Evolutionary conservation across 1,284 basidiomycete genomes (phyloP), one percentile per base, ranked within the genome.

Genomic region (Ganoderma meredithae): DNA sequence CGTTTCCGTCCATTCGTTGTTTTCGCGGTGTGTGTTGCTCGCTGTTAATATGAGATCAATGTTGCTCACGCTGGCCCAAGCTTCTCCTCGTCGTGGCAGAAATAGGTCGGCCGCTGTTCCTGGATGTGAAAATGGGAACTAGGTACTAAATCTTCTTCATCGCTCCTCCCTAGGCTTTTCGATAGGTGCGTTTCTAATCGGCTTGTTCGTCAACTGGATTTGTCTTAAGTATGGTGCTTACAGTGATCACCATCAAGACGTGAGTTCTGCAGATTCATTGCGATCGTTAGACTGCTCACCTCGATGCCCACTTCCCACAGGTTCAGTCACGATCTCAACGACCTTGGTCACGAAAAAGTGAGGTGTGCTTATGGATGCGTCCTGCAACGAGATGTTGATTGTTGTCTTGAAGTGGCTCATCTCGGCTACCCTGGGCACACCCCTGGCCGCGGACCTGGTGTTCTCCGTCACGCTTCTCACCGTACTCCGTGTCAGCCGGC

Each of bases 401-500:
- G 15, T 3, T 5, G 2, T 60, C 4, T 36, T 40, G n/a, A 27
- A 60, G 58, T 60, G 58, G 58, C 36, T 60, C n/a, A 60, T 60
- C 36, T 60, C 58, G 19, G 39, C 36, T 2, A 41, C 58, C 6
- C 36, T 60, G n/a, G 58, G 58, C 15, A 27, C 9, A 15, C 58
- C 58, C 22, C 22, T 60, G 22, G 58, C 58, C 3, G 58, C 39
- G 15, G 58, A 60, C 22, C 22, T 60, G 3, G 22, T 60, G 58
- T 60, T 60, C n/a, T 40, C 58, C 22, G 17, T 22, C n/a, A 60
- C 58, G 7, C 58, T 60, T 41, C 36, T 60, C 41, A 15, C 27
- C 22, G 58, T 60, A 5, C 39, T 60, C 13, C 39, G 36, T 27
- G 22, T 41, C n/a, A 60, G 58, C 58, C 58, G 58, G 58, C 36